Evolutionary conservation across 768 basidiomycete genomes (phyloP).

Genomic region (Sistotremastrum niveocremeum): DNA sequence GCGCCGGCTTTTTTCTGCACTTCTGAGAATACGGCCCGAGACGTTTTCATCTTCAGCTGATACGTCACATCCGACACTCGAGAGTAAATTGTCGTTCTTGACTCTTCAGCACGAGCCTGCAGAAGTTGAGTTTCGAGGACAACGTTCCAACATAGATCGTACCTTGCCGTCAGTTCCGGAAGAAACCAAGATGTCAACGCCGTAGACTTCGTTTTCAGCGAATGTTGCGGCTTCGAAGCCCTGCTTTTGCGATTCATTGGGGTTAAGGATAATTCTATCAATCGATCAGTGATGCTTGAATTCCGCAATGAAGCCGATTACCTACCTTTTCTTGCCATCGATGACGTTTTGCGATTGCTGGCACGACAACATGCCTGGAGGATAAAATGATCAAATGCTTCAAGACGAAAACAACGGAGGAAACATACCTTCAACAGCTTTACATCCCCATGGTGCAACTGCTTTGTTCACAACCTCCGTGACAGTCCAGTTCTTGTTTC

Average conservation of each 20-base stretch:
- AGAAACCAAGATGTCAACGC: slow-evolving; percentile 83
- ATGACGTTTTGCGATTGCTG: slow-evolving; percentile 90
- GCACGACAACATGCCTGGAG: slow-evolving; percentile 82
- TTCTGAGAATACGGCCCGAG: slow-evolving; percentile 91
- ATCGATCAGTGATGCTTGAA: too few species aligned
- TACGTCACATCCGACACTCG: slow-evolving; percentile 77
- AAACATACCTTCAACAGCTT: slow-evolving; percentile 79
- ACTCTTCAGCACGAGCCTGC: slow-evolving; percentile 81
- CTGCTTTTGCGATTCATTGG: slow-evolving; percentile 67
- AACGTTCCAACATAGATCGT: slow-evolving; percentile 8
- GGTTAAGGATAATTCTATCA: slow-evolving; percentile 64
- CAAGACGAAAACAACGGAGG: neutral
- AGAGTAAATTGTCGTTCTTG: slow-evolving; percentile 88
- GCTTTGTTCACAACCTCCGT: slow-evolving; percentile 75
- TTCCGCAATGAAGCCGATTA: too few species aligned
- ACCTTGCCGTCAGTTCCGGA: slow-evolving; percentile 89
- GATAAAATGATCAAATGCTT: neutral
- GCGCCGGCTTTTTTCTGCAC: slow-evolving; percentile 96
- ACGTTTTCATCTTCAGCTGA: slow-evolving; percentile 96
- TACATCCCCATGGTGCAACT: slow-evolving; percentile 65
- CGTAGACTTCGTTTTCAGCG: slow-evolving; percentile 90
- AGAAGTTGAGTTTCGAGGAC: neutral
- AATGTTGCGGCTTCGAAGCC: slow-evolving; percentile 80
- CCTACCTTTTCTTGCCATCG: slow-evolving; percentile 78
- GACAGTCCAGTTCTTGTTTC: slow-evolving; percentile 90